These are phyloP conservation scores for Buddleja alternifolia DNA, from an alignment of 257 asterid genomes.

Conservation along the genomic window DNA sequence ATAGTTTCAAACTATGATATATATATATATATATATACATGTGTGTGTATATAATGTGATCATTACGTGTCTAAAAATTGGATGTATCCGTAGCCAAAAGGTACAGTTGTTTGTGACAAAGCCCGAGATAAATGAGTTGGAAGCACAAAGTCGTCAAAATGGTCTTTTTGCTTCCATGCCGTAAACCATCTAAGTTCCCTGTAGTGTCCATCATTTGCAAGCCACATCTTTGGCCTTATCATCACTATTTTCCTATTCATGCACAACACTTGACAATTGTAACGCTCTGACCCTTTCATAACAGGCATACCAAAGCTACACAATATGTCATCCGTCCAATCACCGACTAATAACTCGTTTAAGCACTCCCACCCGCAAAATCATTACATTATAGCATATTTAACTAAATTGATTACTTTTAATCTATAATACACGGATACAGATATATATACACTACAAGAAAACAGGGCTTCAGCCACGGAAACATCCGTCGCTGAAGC, in stretches of 20 bases:
- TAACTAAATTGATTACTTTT: too few relatives aligned
- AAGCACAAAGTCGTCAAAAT: conserved; percentile 65
- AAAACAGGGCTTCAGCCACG: too few relatives aligned
- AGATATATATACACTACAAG: too few relatives aligned
- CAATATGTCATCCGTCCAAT: conserved; percentile 75
- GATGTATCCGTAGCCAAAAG: conserved; percentile 78
- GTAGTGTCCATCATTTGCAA: conserved; percentile 81
- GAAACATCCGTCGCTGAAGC: too few relatives aligned
- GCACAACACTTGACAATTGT: conserved; percentile 82
- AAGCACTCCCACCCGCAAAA: conserved; percentile 86
- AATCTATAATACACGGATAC: too few relatives aligned
- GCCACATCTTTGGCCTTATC: conserved; percentile 92
- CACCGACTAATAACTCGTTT: conserved; percentile 65
- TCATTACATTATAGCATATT: too few relatives aligned
- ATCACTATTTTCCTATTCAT: conserved; percentile 66
- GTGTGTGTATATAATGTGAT: too few relatives aligned
- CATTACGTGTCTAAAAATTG: conserved; percentile 79
- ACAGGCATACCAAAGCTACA: conserved; percentile 92
- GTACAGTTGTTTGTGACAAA: conserved; percentile 61
- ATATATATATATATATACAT: too few relatives aligned
- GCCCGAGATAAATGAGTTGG: conserved; percentile 59
- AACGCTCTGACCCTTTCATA: conserved; percentile 66
- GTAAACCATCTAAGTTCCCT: conserved; percentile 82
- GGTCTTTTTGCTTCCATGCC: conserved; percentile 74
- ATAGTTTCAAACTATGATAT: too few relatives aligned